phyloP scores from a whole-genome alignment of 345 rosid genomes.

The Eucalyptus pauciflora region DNA sequence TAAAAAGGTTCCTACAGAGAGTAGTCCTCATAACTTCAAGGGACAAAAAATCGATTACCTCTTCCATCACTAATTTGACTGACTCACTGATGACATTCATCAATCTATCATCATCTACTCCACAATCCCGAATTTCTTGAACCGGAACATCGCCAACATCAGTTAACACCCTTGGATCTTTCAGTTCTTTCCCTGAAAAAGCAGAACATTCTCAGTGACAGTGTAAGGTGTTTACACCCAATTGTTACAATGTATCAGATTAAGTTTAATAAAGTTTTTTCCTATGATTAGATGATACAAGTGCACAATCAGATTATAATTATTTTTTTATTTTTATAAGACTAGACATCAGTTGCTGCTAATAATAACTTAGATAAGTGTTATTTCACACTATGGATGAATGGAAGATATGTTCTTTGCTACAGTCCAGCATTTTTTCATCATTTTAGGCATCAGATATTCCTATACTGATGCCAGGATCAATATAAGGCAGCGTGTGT shows the following conservation, averaged over 20 bases:
- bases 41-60: slow-evolving; percentile 24
- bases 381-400: not conserved
- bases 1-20: not conserved
- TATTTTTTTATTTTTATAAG: not conserved
- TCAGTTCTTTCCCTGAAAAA: slow-evolving; percentile 68
- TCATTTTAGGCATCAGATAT: not conserved
- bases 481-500: not conserved
- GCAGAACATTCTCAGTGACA: not conserved
- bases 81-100: slow-evolving; percentile 87
- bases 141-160: slow-evolving; percentile 98
- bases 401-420: not conserved
- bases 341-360: not conserved
- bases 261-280: not conserved
- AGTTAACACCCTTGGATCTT: slow-evolving; percentile 84
- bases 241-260: not conserved
- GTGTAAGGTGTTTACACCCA: not conserved
- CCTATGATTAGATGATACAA: not conserved
- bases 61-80: slow-evolving; percentile 86
- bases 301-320: not conserved
- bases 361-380: not conserved
- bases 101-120: slow-evolving; percentile 84
- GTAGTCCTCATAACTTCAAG: not conserved
- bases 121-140: slow-evolving; percentile 96
- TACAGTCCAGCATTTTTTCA: not conserved
- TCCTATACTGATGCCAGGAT: not conserved